Evolutionary conservation across 495 filamentous ascomycete species (phyloP).

Genomic region (Xylaria intraflava): DNA sequence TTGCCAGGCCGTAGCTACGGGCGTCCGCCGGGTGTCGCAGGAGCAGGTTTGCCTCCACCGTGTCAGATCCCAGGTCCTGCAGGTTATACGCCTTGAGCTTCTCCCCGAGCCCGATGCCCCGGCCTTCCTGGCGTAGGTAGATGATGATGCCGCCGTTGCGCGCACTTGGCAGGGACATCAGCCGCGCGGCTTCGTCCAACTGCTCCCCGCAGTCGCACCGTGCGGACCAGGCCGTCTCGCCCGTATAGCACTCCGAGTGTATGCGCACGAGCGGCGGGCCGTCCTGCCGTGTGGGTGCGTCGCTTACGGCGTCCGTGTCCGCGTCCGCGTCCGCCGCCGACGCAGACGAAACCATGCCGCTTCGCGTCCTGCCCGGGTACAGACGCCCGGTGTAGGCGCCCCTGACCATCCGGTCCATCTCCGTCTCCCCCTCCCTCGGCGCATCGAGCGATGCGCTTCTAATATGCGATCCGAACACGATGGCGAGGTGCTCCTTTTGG

Average conservation of each 20-base stretch:
- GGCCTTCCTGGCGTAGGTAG: constrained; percentile 91
- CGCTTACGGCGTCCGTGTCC: constrained; percentile 15
- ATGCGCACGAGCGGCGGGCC: constrained; percentile 74
- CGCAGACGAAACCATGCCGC: constrained; percentile 35
- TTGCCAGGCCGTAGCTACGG: constrained; percentile 87
- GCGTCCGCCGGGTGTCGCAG: constrained; percentile 92
- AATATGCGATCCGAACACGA: constrained; percentile 86
- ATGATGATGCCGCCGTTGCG: constrained; percentile 81
- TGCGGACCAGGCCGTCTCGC: constrained; percentile 96
- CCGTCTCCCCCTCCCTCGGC: constrained; percentile 78
- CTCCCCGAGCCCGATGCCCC: constrained; percentile 88
- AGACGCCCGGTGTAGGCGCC: constrained; percentile 87
- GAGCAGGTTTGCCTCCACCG: constrained; percentile 89
- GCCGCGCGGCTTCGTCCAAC: constrained; percentile 86
- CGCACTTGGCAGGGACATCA: constrained; percentile 75
- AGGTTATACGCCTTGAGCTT: constrained; percentile 98
- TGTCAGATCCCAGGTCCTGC: constrained; percentile 91
- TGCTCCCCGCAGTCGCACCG: constrained; percentile 98
- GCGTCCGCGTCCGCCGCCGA: constrained; percentile 16
- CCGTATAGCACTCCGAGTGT: constrained; percentile 97
- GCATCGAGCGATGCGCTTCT: constrained; percentile 73
- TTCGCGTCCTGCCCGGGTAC: constrained; percentile 76
- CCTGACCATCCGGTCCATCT: constrained; percentile 91
- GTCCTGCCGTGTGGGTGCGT: neutral
- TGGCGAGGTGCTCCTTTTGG: constrained; percentile 95